A percentile compares a stretch with the other conserved stretches of the same genome.
Evolutionary conservation across 441 rosid species (phyloP).

Genomic region (Brassica balearica): DNA sequence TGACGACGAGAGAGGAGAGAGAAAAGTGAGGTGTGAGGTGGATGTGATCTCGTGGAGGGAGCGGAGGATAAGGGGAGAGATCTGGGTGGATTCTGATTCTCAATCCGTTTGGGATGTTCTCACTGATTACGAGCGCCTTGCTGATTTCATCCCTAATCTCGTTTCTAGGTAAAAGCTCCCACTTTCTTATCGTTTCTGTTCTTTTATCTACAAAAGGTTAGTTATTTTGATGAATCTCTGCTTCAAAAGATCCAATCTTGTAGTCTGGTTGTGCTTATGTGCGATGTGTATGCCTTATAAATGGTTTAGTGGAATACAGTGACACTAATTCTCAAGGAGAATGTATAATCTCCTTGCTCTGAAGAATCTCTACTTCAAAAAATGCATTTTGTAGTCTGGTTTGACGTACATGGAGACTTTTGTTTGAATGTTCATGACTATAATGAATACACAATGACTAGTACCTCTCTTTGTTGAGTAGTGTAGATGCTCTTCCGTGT

Average conservation of each 20-base stretch:
- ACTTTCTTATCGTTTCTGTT: not conserved
- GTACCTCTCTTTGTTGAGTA: not conserved
- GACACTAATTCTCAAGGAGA: not conserved
- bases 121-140: conserved; percentile 94
- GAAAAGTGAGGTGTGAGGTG: conserved; percentile 69
- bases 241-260: not conserved
- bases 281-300: no score
- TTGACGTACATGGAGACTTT: no score
- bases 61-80: conserved; percentile 74
- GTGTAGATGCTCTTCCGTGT: not conserved
- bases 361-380: no score
- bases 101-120: conserved; percentile 86
- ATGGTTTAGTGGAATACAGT: not conserved
- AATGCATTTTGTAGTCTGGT: no score
- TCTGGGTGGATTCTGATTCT: conserved; percentile 65
- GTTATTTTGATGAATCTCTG: not conserved
- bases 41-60: conserved; percentile 96
- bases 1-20: conserved; percentile 50
- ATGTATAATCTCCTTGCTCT: not conserved
- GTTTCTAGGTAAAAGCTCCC: conserved; percentile 63
- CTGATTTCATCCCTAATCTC: conserved; percentile 94
- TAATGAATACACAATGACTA: no score
- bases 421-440: no score
- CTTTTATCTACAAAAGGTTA: not conserved
- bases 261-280: not conserved